These are phyloP conservation scores for Phoma herbarum DNA, from an alignment of 2,329 filamentous ascomycete species.

Conservation along the genomic window DNA sequence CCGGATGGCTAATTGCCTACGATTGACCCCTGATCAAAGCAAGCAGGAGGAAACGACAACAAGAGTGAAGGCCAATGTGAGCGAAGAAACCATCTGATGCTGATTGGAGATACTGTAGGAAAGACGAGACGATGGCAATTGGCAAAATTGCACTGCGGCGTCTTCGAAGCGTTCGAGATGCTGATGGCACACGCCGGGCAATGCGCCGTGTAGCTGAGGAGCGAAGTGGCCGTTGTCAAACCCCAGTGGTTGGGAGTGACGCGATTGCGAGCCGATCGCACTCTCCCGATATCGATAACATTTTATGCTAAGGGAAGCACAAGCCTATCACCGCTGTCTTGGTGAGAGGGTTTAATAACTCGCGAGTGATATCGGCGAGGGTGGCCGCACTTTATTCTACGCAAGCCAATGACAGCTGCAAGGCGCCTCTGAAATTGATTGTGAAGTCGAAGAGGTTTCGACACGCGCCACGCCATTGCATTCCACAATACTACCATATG, in stretches of 20 bases:
- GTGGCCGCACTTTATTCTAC: not conserved
- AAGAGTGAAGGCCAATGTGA: not conserved
- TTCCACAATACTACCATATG: constrained; percentile 1
- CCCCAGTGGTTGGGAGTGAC: constrained; percentile 18
- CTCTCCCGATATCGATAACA: constrained; percentile 22
- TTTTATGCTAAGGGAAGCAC: constrained; percentile 2
- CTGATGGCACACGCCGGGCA: constrained; percentile 2
- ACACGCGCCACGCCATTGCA: constrained; percentile 11
- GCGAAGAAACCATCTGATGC: not conserved
- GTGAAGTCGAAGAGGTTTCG: constrained; percentile 6
- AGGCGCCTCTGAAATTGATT: constrained; percentile 7
- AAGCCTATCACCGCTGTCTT: constrained; percentile 14
- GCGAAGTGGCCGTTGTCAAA: constrained; percentile 20
- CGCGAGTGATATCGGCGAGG: constrained; percentile 15
- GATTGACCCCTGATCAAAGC: not conserved
- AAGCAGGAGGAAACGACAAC: not conserved
- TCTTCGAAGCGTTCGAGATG: not conserved
- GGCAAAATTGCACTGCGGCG: not conserved
- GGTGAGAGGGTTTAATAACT: constrained; percentile 17
- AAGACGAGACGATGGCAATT: not conserved
- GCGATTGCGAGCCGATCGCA: constrained; percentile 18
- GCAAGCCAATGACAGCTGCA: constrained; percentile 16
- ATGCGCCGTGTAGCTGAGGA: constrained; percentile 17
- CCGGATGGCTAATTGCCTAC: not conserved
- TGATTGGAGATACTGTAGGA: not conserved